These are phyloP conservation scores for Hypoxylon sp. DNA, from an alignment of 2,329 filamentous ascomycete genomes.

Conservation along the genomic window DNA sequence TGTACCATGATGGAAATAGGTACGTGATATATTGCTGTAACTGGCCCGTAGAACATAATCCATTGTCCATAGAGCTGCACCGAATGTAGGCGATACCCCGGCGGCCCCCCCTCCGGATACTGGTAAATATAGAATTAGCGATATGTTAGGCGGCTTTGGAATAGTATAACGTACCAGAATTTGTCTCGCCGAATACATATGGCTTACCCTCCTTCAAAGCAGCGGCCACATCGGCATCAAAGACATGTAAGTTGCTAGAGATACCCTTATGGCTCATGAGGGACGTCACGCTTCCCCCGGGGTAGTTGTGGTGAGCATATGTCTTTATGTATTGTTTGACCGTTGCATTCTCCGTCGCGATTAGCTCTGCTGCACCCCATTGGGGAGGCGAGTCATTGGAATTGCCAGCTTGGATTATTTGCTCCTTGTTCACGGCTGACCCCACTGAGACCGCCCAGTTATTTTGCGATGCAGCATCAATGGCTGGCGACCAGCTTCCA, in stretches of 20 bases:
- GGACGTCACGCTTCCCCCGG: conserved; percentile 58
- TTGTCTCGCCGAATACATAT: conserved; percentile 66
- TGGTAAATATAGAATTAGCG: conserved; percentile 46
- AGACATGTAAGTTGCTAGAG: conserved; percentile 57
- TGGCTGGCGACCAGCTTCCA: conserved; percentile 56
- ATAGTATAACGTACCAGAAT: conserved; percentile 58
- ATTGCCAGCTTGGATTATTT: conserved; percentile 60
- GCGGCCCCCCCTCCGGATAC: conserved; percentile 59
- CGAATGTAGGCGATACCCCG: conserved; percentile 62
- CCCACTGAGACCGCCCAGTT: conserved; percentile 57
- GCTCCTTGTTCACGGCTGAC: conserved; percentile 53
- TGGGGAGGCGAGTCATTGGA: conserved; percentile 56
- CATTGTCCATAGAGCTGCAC: conserved; percentile 66
- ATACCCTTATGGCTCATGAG: conserved; percentile 64
- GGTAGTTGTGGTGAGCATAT: conserved; percentile 66
- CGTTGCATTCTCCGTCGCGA: conserved; percentile 56
- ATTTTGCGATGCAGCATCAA: conserved; percentile 58
- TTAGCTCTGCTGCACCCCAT: conserved; percentile 59
- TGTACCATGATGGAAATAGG: conserved; percentile 68
- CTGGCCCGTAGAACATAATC: conserved; percentile 60
- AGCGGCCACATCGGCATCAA: conserved; percentile 59
- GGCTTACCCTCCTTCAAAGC: conserved; percentile 58
- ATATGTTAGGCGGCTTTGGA: neutral
- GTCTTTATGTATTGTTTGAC: conserved; percentile 58
- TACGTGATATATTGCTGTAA: conserved; percentile 57